Evolutionary conservation across 2,329 filamentous ascomycete species (phyloP).

Genomic region (Cucurbitaria berberidis): DNA sequence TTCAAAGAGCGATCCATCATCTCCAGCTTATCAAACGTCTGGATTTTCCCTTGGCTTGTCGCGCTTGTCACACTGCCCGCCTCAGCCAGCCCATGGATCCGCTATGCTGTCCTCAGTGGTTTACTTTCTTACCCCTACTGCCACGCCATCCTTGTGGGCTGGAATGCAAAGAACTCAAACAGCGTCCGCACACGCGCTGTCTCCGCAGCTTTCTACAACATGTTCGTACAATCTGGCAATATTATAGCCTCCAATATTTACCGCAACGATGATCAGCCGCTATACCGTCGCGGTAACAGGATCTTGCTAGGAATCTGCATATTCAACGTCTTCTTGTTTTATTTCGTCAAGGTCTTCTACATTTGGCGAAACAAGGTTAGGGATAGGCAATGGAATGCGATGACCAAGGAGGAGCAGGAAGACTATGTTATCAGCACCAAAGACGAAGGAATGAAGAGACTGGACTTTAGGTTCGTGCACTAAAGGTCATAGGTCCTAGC

Average conservation of each 20-base stretch:
- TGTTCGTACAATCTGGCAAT: slow-evolving; percentile 56
- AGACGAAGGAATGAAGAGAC: slow-evolving; percentile 37
- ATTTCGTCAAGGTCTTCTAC: slow-evolving; percentile 50
- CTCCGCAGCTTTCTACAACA: slow-evolving; percentile 50
- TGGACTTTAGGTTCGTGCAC: slow-evolving; percentile 42
- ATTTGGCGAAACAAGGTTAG: slow-evolving; percentile 49
- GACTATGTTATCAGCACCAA: slow-evolving; percentile 38
- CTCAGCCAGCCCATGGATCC: slow-evolving; percentile 56
- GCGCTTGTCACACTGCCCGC: slow-evolving; percentile 57
- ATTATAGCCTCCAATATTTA: slow-evolving; percentile 58
- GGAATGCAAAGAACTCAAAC: slow-evolving; percentile 49
- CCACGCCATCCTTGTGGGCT: slow-evolving; percentile 51
- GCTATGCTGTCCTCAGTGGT: slow-evolving; percentile 58
- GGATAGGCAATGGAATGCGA: slow-evolving; percentile 35
- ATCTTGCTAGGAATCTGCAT: slow-evolving; percentile 42
- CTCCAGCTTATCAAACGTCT: slow-evolving; percentile 60
- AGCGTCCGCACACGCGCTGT: slow-evolving; percentile 50
- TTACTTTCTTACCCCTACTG: slow-evolving; percentile 63
- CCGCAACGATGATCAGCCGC: slow-evolving; percentile 53
- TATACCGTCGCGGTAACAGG: slow-evolving; percentile 53
- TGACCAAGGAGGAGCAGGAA: slow-evolving; percentile 37
- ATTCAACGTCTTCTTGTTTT: slow-evolving; percentile 42
- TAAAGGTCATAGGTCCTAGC: not conserved
- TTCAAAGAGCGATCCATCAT: slow-evolving; percentile 56
- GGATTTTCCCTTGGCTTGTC: slow-evolving; percentile 66